Base-by-base conservation (phyloP, 2,329 filamentous ascomycete species). In the Podosphaera fusca region DNA sequence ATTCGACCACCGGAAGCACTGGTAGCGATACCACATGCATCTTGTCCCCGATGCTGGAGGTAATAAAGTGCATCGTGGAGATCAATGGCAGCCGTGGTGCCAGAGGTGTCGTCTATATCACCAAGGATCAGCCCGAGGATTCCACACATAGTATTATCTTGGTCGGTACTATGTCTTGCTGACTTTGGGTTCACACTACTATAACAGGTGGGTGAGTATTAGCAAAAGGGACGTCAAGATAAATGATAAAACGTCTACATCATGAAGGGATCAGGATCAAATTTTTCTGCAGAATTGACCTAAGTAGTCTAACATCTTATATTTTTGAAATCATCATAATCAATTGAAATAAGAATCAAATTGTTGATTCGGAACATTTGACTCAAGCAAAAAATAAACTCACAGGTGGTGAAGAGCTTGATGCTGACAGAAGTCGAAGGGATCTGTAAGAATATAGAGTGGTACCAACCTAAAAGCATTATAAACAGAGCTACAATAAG, bases 11-110 rank as follows among this genome's bases (percentile, higher is more conserved):
- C 85, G 12, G 73, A 76, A 63, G 77, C 82, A 75, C 75, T 87
- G 64, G 74, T 85, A 55, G 87, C 80, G 63, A 95, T 90, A 61
- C 88, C 88, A 57, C 82, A 85, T 55, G 88, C 88, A 81, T 95
- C 88, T 69, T 94, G 87, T 56, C 87, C 86, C 65, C 85, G 78
- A 66, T 74, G 77, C 67, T 83, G 82, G 8, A 86, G 77, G 63
- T 80, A 80, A 69, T 83, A 85, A n/a, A 85, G 72, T 46, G 77
- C 75, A 69, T 86, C 82, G 67, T 86, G 82, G 47, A 86, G 72
- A 62, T 85, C 82, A 59, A 79, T 73, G 14, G 79, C 78, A 36
- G 81, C 81, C 54, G 72, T 71, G 56, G 71, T 70, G 36, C 68
- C 64, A 47, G 70, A 70, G 55, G 71, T 66, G 55, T 72, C 70